Base-by-base conservation (phyloP, 1,139 yeast genomes). In the Ogataea hybrid region DNA sequence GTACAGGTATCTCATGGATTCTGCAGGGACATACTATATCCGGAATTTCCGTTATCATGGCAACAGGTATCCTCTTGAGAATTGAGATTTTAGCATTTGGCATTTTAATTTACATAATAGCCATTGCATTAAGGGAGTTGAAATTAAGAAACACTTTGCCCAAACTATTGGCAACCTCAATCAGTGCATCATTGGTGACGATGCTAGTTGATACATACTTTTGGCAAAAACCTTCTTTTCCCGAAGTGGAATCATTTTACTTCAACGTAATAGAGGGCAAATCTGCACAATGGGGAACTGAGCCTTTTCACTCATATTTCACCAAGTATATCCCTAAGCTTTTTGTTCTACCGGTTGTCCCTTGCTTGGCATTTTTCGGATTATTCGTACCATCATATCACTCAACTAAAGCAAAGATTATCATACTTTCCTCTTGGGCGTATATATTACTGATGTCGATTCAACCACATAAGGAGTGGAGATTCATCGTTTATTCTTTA, bases 381-480 rank as follows among this genome's bases (percentile, higher is more conserved):
- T 46, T 72, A 3, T 43, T 64, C 12, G 43, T 49, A 18, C 79
- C 75, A 48, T 54, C 35, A 59, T 62, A 36, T 72, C 65, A 43
- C 54, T 62, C 16, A 63, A 61, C 9, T 52, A 67, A 28, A 2
- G 51, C 74, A 37, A 68, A 67, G 20, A 56, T 72, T 4, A 52
- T 72, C 10, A 65, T 73, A 0, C 51, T 71, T 7, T 68, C 88
- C 0, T 65, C 84, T 0, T 28, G 80, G 3, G 40, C 77, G 9
- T 90, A 69, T 58, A 71, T 88, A 23, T 52, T 69, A 2, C 59
- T 77, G 2, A 74, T 89, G 74, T 89, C 97, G 0, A 61, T 83
- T 42, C 95, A 85, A 60, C 92, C 95, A 2, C 97, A 90, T 55
- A 92, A 90, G 61, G 97, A 92, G 67, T 88, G 96, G 96, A 75